Evolutionary conservation across 768 basidiomycete species (phyloP), one percentile per base, ranked within the genome.

Genomic region (Lentinula guzmanii): DNA sequence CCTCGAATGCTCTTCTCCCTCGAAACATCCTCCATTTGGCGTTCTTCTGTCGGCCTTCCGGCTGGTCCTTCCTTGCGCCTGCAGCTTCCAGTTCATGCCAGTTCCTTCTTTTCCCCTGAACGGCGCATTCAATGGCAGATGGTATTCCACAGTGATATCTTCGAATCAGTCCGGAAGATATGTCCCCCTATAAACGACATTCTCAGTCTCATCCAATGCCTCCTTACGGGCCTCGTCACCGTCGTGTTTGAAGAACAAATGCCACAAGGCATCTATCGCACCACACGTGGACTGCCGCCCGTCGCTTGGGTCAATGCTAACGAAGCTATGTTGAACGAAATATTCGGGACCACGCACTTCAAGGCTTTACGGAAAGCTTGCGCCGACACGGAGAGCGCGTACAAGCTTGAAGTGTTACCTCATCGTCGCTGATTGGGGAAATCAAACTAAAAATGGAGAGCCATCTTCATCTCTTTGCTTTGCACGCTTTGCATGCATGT

Each of bases 101-200:
- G 86, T 43, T 90, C 91, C 28, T 93, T 93, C 74, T 93, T 93
- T 76, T 89, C 87, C 53, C 90, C 90, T 10, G 89, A 93, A 70
- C 78, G 91, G 66, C 84, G 89, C 62, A 82, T 92, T 51, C 90
- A 92, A 70, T 93, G 91, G 91, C 85, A 92, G 71, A 91, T 92
- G 90, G 89, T 91, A 67, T 93, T 93, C 70, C 90, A 88, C 70
- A 84, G 83, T 68, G 87, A 88, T 72, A 83, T 85, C 55, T 89
- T 89, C 73, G 86, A 86, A 67, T 86, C 84, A 33, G 81, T 87
- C 60, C 79, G 87, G 37, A 86, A 86, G 71, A 82, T 86, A 65
- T 82, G 84, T 60, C 81, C 82, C 34, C 87, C 87, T 52, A 82
- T 89, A 70, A 84, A 81, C 72, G 87, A 89, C 71, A 85, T 89